phyloP scores from a whole-genome alignment of 169 alveolate species.

The Plasmodium inui region DNA sequence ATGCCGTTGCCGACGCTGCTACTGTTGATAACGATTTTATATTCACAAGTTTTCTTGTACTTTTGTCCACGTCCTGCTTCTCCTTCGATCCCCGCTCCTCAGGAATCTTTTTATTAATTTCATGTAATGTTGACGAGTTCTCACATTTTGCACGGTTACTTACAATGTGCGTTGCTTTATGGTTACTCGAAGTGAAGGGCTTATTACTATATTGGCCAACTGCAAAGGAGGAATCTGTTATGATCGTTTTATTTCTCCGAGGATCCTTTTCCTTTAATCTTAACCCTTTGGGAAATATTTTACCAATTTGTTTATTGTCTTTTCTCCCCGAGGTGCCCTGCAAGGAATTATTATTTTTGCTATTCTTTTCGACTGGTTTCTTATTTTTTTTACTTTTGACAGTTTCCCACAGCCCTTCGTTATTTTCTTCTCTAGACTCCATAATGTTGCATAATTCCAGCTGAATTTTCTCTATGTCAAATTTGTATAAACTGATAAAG shows the following conservation, averaged over 20 bases:
- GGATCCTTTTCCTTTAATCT: slow-evolving; percentile 36
- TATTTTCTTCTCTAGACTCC: slow-evolving; percentile 74
- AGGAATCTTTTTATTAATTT: slow-evolving; percentile 32
- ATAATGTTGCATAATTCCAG: slow-evolving; percentile 62
- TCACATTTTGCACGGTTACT: slow-evolving; percentile 20
- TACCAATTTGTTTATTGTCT: slow-evolving; percentile 21
- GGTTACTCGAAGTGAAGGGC: slow-evolving; percentile 7
- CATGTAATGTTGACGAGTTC: slow-evolving; percentile 16
- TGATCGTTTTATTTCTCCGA: slow-evolving; percentile 22
- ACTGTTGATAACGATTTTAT: slow-evolving; percentile 5
- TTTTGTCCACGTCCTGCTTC: neutral
- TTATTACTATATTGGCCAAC: slow-evolving; percentile 16
- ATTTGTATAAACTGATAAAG: slow-evolving; percentile 61
- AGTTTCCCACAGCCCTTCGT: slow-evolving; percentile 67
- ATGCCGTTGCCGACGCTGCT: neutral
- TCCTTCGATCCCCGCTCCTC: slow-evolving; percentile 24
- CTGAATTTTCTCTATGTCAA: slow-evolving; percentile 70
- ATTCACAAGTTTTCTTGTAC: slow-evolving; percentile 7
- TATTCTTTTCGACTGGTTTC: slow-evolving; percentile 35
- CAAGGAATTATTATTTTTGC: slow-evolving; percentile 24
- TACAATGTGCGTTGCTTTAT: slow-evolving; percentile 13
- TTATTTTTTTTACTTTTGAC: slow-evolving; percentile 65
- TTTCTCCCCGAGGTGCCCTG: slow-evolving; percentile 28
- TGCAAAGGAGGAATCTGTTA: neutral
- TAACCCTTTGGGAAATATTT: slow-evolving; percentile 61